phyloP scores from a whole-genome alignment of 805 yeast species.

The Isabelozyma gotoi region DNA sequence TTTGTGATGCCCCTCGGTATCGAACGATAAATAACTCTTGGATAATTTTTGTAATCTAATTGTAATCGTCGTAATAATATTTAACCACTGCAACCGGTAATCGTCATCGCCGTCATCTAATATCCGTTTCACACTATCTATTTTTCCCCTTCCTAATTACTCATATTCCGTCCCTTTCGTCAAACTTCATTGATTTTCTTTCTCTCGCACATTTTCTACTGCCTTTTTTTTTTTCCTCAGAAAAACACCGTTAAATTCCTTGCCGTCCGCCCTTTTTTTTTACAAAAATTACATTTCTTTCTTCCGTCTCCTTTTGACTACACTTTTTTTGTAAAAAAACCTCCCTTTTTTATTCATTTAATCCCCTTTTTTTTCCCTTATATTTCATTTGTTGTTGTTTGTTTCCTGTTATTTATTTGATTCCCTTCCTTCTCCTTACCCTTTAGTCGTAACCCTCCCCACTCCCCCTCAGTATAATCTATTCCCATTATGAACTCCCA shows the following conservation, averaged over 20 bases:
- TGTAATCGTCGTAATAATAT: neutral
- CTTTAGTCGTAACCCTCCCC: neutral
- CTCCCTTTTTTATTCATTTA: neutral
- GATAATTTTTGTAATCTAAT: too few species aligned
- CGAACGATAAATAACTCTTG: neutral
- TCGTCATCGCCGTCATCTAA: neutral
- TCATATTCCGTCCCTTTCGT: neutral
- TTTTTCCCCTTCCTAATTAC: neutral
- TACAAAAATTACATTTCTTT: too few species aligned
- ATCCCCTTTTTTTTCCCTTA: neutral
- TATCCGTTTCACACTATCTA: neutral
- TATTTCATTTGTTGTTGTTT: too few species aligned
- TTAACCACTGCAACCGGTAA: neutral
- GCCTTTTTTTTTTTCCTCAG: neutral
- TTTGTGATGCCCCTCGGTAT: neutral
- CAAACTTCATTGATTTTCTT: neutral
- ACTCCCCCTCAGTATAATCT: too few species aligned
- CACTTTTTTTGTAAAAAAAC: neutral
- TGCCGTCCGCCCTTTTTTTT: neutral
- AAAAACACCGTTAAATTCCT: neutral
- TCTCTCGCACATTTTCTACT: too few species aligned
- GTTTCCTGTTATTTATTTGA: constrained; percentile 1
- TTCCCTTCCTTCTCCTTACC: neutral
- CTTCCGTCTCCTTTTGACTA: constrained; percentile 8
- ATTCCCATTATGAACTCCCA: constrained; percentile 29